phyloP scores from a whole-genome alignment of 2,329 filamentous ascomycete species.

The Aureobasidium sp. region DNA sequence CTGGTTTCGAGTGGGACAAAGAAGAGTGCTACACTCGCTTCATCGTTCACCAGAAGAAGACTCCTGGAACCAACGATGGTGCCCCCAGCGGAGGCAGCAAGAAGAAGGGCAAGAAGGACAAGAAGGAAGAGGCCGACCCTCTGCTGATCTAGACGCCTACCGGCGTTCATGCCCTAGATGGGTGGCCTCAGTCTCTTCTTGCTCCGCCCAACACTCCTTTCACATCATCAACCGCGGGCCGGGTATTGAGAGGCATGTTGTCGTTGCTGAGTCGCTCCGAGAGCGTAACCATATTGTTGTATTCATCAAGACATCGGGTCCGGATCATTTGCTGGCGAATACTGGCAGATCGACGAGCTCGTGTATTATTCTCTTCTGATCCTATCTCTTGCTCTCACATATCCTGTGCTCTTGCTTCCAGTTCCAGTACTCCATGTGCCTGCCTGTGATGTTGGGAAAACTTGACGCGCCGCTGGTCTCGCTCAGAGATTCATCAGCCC shows the following conservation, averaged over 20 bases:
- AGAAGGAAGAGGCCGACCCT: slow-evolving; percentile 23
- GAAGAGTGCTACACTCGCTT: slow-evolving; percentile 85
- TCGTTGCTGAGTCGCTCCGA: slow-evolving; percentile 2
- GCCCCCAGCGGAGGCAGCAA: slow-evolving; percentile 48
- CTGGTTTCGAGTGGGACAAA: slow-evolving; percentile 94
- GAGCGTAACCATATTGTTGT: slow-evolving; percentile 8
- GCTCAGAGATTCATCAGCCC: not conserved
- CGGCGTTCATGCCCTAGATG: not conserved
- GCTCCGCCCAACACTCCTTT: slow-evolving; percentile 11
- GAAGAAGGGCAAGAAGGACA: slow-evolving; percentile 50
- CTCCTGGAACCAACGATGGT: slow-evolving; percentile 45
- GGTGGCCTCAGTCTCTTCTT: slow-evolving; percentile 5
- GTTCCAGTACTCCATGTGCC: not conserved
- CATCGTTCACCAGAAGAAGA: slow-evolving; percentile 76
- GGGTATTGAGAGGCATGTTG: slow-evolving; percentile 8
- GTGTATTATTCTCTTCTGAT: slow-evolving; percentile 4
- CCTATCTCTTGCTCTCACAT: not conserved
- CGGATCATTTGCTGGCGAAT: not conserved
- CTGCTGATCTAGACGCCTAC: not conserved
- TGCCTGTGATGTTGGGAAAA: not conserved
- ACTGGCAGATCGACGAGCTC: not conserved
- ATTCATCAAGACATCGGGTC: not conserved
- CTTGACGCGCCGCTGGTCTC: not conserved
- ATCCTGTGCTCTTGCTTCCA: not conserved
- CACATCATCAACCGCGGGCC: slow-evolving; percentile 8